Evolutionary conservation across 352 stramenopile genomes (phyloP).

Genomic region (Phytophthora foliorum): DNA sequence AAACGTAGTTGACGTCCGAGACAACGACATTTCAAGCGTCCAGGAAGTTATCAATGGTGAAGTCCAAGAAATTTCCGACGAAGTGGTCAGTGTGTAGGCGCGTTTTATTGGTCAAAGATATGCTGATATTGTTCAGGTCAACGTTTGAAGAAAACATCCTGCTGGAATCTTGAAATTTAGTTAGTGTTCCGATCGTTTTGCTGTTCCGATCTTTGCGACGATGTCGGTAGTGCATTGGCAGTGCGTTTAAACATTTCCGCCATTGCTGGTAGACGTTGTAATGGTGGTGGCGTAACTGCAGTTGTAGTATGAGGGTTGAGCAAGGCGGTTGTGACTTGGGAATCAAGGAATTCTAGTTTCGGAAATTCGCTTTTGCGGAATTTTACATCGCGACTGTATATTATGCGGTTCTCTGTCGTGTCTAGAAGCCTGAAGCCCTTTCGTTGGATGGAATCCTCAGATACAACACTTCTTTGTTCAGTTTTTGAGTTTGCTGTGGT

Average conservation of each 20-base stretch:
- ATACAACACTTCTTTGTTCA: slow-evolving; percentile 11
- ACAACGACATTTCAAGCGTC: no score
- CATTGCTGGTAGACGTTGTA: neutral
- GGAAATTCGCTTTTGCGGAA: slow-evolving; percentile 13
- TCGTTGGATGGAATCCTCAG: neutral
- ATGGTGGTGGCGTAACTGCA: neutral
- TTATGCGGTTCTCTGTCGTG: slow-evolving; percentile 2
- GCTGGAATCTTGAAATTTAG: no score
- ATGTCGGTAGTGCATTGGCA: no score
- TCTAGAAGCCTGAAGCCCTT: neutral
- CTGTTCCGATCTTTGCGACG: no score
- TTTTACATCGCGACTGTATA: slow-evolving; percentile 13
- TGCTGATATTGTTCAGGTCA: no score
- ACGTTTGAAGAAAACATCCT: no score
- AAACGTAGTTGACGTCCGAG: no score
- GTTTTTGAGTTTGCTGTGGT: slow-evolving; percentile 1
- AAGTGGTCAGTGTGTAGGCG: no score
- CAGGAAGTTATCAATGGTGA: no score
- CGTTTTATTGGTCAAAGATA: no score
- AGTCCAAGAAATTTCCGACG: no score
- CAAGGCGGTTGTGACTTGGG: neutral
- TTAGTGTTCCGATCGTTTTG: no score
- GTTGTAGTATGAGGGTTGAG: neutral
- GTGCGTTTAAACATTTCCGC: slow-evolving; percentile 4
- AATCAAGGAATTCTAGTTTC: neutral